Evolutionary conservation across 768 basidiomycete genomes (phyloP).

Genomic region (Piloderma croceum): DNA sequence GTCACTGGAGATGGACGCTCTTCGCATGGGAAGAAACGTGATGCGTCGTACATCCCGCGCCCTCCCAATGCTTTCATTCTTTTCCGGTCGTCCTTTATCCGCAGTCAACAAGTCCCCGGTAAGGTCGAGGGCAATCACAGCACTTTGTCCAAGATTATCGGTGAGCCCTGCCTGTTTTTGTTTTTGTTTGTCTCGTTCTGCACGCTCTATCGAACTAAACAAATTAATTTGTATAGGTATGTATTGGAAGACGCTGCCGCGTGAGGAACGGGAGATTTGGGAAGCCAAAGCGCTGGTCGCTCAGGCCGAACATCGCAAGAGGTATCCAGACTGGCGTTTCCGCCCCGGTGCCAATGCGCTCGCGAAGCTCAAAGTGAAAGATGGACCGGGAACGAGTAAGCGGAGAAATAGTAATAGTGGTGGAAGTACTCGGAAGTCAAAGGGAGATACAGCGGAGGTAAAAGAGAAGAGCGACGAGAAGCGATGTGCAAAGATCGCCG

Average conservation of each 20-base stretch:
- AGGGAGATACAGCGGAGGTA: conserved; percentile 29
- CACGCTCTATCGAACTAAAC: no score
- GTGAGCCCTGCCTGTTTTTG: conserved; percentile 30
- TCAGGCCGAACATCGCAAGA: conserved; percentile 64
- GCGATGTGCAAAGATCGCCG: conserved; percentile 63
- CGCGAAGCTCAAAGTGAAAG: conserved; percentile 33
- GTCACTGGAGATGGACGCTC: conserved; percentile 31
- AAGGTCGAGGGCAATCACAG: conserved; percentile 78
- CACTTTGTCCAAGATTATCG: conserved; percentile 77
- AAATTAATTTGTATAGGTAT: conserved; percentile 39
- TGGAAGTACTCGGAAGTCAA: no score
- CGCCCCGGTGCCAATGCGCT: conserved; percentile 53
- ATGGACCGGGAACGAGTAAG: conserved; percentile 30
- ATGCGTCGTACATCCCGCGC: conserved; percentile 72
- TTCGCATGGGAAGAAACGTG: conserved; percentile 58
- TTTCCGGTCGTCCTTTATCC: conserved; percentile 75
- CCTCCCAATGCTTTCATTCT: conserved; percentile 85
- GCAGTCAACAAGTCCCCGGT: conserved; percentile 65
- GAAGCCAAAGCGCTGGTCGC: conserved; percentile 69
- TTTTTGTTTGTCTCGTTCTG: conserved; percentile 6
- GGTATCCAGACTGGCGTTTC: conserved; percentile 70
- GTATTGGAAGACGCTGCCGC: conserved; percentile 68
- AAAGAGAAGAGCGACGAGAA: conserved; percentile 50
- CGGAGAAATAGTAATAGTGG: conserved; percentile 18
- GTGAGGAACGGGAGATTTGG: conserved; percentile 66